phyloP scores from a whole-genome alignment of 1,284 basidiomycete species.

The Phellopilus nigrolimitatus region DNA sequence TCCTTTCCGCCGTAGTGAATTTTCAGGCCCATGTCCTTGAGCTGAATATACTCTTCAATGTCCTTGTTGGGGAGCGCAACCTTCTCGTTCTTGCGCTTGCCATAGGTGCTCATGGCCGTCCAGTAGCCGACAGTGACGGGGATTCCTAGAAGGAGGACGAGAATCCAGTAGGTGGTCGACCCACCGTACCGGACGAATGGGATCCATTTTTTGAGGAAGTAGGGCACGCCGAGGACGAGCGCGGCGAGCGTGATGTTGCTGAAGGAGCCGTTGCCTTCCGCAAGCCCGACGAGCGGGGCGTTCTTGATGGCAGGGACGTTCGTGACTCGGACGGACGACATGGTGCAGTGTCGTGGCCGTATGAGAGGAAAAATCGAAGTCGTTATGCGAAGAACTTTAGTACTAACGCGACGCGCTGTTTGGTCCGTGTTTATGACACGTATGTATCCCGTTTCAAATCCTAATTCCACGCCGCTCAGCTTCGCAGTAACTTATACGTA shows the following conservation, averaged over 20 bases:
- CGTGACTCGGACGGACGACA: conserved; percentile 53
- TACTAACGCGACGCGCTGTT: conserved; percentile 15
- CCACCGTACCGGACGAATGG: conserved; percentile 77
- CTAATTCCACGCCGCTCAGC: conserved; percentile 1
- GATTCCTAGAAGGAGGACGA: conserved; percentile 69
- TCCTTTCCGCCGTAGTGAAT: conserved; percentile 73
- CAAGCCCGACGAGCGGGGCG: conserved; percentile 76
- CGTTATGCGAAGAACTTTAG: neutral
- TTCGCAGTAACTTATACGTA: no score
- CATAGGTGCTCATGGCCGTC: conserved; percentile 81
- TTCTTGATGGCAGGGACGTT: conserved; percentile 72
- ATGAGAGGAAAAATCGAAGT: neutral
- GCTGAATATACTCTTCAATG: conserved; percentile 86
- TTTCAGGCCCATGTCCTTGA: conserved; percentile 82
- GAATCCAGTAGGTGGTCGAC: conserved; percentile 79
- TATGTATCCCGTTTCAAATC: no score
- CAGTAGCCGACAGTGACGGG: conserved; percentile 89
- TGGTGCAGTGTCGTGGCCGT: conserved; percentile 24
- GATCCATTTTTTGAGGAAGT: conserved; percentile 71
- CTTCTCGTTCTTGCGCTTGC: conserved; percentile 83
- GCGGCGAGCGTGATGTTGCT: conserved; percentile 77
- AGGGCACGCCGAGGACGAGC: conserved; percentile 75
- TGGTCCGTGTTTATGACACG: no score
- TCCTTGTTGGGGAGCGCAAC: conserved; percentile 81
- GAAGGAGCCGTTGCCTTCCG: conserved; percentile 84